Evolutionary conservation across 2,329 filamentous ascomycete species (phyloP).

Genomic region (Exophiala bonariae): DNA sequence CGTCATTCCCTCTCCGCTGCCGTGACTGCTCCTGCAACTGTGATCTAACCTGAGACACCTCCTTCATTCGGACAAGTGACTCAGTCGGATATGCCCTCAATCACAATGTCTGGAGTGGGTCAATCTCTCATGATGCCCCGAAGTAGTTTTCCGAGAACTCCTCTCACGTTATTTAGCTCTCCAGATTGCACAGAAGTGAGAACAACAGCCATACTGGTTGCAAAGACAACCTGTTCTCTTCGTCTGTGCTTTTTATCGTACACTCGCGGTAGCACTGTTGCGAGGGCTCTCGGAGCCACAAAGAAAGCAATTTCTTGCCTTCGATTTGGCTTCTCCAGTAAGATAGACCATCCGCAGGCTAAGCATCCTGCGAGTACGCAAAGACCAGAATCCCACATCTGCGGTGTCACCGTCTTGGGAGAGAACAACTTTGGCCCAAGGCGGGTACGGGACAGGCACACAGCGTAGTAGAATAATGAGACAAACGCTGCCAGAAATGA

Average conservation of each 20-base stretch:
- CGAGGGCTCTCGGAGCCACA: slow-evolving; percentile 74
- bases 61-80: too few species aligned
- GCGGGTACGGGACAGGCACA: slow-evolving; percentile 74
- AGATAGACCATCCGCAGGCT: slow-evolving; percentile 78
- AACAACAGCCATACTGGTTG: slow-evolving; percentile 26
- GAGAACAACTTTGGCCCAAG: slow-evolving; percentile 69
- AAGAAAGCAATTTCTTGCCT: slow-evolving; percentile 77
- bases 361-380: slow-evolving; percentile 72
- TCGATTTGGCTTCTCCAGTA: slow-evolving; percentile 65
- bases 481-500: slow-evolving; percentile 78
- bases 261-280: slow-evolving; percentile 69
- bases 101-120: background rate
- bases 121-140: slow-evolving; percentile 23
- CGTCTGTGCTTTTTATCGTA: slow-evolving; percentile 53
- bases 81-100: background rate
- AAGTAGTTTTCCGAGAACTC: slow-evolving; percentile 26
- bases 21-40: too few species aligned
- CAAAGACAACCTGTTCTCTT: slow-evolving; percentile 29
- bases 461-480: slow-evolving; percentile 78
- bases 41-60: too few species aligned
- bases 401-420: slow-evolving; percentile 48
- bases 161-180: slow-evolving; percentile 17
- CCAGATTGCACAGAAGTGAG: slow-evolving; percentile 14
- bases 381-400: slow-evolving; percentile 59
- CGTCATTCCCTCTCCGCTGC: too few species aligned